Percentiles rank a stretch among this genome's conserved stretches.
phyloP scores from a whole-genome alignment of 371 early-diverging fungal species.

The Rhizopus delemar region DNA sequence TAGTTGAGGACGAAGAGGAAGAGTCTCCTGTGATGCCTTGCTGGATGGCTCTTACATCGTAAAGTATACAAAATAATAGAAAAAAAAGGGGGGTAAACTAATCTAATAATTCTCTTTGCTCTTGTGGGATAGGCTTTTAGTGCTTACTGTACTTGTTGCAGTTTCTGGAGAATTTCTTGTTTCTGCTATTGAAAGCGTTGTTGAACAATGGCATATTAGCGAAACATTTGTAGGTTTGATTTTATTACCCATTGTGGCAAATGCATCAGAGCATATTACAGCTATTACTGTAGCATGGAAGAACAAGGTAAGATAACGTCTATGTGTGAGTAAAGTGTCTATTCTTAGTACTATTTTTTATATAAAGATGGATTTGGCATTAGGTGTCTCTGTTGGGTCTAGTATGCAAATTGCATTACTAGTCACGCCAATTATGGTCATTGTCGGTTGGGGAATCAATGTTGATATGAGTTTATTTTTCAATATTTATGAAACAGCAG shows the following conservation, averaged over 20 bases:
- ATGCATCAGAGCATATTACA: conserved; percentile 80
- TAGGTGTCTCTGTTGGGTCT: conserved; percentile 85
- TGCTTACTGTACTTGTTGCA: conserved; percentile 64
- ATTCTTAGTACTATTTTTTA: background rate
- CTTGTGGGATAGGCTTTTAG: conserved; percentile 29
- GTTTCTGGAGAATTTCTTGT: conserved; percentile 82
- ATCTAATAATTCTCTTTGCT: background rate
- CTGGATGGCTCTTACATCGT: conserved; percentile 48
- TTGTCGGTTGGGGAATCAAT: conserved; percentile 83
- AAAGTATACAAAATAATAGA: conserved; percentile 10
- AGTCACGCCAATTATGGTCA: conserved; percentile 82
- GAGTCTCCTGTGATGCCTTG: conserved; percentile 56
- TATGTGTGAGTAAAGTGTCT: background rate
- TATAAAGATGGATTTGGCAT: conserved; percentile 74
- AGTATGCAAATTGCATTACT: conserved; percentile 88
- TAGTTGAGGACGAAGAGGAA: conserved; percentile 54
- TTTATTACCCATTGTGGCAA: conserved; percentile 83
- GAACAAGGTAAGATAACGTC: conserved; percentile 56
- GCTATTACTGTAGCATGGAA: conserved; percentile 80
- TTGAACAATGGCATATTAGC: conserved; percentile 59
- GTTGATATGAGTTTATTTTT: conserved; percentile 78
- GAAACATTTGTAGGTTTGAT: conserved; percentile 87
- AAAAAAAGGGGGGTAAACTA: background rate
- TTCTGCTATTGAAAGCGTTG: conserved; percentile 72
- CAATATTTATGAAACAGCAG: conserved; percentile 75